Conservation (phyloP, 2,329 filamentous ascomycete species). For the Sporothrix dimorphospora region DNA sequence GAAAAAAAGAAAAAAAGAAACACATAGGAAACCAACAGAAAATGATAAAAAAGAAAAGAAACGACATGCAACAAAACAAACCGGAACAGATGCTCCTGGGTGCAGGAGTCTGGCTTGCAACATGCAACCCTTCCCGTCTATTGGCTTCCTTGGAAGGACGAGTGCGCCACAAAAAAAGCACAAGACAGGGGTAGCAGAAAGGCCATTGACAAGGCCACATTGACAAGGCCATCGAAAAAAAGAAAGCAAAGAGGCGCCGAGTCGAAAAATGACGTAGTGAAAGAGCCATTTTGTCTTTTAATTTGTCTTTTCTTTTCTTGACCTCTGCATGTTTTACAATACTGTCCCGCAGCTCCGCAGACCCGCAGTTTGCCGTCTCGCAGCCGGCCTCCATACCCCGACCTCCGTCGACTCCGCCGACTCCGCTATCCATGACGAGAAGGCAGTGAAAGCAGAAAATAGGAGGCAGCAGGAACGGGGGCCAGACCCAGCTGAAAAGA, state of each 20-base stretch:
- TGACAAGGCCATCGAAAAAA: background rate
- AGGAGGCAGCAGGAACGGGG: background rate
- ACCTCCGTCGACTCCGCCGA: background rate
- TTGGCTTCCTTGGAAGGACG: background rate
- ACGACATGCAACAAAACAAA: background rate
- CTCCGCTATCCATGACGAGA: background rate
- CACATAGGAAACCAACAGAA: background rate
- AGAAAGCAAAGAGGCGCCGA: conserved; percentile 3
- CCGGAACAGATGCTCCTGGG: background rate
- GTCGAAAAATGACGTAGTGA: background rate
- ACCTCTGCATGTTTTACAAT: too few species aligned
- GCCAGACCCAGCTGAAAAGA: conserved; percentile 3
- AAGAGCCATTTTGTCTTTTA: background rate
- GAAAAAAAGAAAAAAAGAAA: background rate
- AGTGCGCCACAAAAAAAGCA: background rate
- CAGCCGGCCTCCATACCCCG: background rate
- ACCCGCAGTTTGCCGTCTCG: background rate
- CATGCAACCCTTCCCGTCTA: background rate
- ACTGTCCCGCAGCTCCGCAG: too few species aligned
- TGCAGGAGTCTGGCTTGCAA: background rate
- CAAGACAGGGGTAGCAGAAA: background rate
- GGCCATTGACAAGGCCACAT: background rate
- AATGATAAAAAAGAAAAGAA: conserved; percentile 1
- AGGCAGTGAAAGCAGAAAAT: background rate
- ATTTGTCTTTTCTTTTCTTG: background rate